Evolutionary conservation across 2,329 filamentous ascomycete species (phyloP), one percentile per base, ranked within the genome.

Genomic region (Cytospora leucostoma): DNA sequence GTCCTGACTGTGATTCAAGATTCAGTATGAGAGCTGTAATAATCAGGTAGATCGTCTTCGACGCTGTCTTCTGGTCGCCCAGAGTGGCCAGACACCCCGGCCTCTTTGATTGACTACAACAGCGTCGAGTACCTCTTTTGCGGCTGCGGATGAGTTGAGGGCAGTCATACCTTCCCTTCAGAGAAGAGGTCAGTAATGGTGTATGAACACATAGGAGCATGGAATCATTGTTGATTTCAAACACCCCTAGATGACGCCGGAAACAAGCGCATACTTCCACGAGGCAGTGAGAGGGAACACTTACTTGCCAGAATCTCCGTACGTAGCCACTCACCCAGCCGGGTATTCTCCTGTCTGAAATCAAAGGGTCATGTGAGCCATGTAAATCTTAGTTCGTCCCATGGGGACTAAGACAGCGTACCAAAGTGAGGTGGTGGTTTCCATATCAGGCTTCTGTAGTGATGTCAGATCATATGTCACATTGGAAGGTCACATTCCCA

Each of bases 351-450:
- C 87, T 84, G 74, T 98, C 94, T 97, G 19, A 69, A 15, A 44
- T 7, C 12, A 21, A 32, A 17, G 19, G 1, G 1, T 55, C 12
- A n/a, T n/a, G 19, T 63, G 32, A 63, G 61, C 32, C 33, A 51
- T 47, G 53, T 35, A 53, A 33, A 17, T n/a, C 8, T 6, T 10
- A 32, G 3, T 32, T 15, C 27, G 17, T 37, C n/a, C 11, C 44
- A 35, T 61, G 44, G 44, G 61, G 56, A 64, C 53, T 38, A 62
- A 44, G 35, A 47, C 17, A 15, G 56, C 15, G 17, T 56, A 97
- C 94, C 94, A 74, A 90, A 97, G 74, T 97, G 91, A 69, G 95
- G 95, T 66, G 95, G 95, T 62, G 95, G 94, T 76, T 98, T 99
- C 93, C 93, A 99, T 71, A 99, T 97, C 74, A 99, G 79, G 75